phyloP scores from a whole-genome alignment of 495 filamentous ascomycete species.

The Pyronema domesticum region DNA sequence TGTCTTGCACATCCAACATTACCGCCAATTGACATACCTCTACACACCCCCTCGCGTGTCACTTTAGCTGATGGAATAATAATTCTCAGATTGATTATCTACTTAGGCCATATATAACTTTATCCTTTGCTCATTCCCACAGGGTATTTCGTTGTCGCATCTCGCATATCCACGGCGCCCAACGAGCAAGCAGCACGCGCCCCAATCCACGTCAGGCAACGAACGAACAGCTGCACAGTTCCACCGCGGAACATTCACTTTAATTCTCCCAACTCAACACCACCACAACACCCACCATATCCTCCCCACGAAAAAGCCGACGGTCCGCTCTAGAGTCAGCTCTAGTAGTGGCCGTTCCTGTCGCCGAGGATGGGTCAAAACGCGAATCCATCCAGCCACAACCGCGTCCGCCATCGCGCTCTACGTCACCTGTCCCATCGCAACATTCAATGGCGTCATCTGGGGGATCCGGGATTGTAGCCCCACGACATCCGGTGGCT shows the following conservation, averaged over 20 bases:
- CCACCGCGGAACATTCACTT: neutral
- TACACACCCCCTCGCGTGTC: too few relatives aligned
- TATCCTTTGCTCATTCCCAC: too few relatives aligned
- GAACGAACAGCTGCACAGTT: too few relatives aligned
- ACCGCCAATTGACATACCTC: too few relatives aligned
- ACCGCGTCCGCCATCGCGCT: neutral
- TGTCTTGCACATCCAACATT: too few relatives aligned
- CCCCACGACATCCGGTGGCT: constrained; percentile 48
- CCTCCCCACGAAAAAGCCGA: neutral
- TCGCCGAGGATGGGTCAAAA: neutral
- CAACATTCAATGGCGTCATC: neutral
- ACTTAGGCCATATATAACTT: too few relatives aligned
- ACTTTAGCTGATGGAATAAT: too few relatives aligned
- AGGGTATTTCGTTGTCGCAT: too few relatives aligned
- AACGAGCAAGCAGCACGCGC: too few relatives aligned
- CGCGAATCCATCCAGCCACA: neutral
- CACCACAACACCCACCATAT: neutral
- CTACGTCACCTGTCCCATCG: neutral
- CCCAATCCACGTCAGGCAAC: too few relatives aligned
- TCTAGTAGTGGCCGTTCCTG: neutral
- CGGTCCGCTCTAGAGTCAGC: neutral
- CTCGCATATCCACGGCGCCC: too few relatives aligned
- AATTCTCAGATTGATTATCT: too few relatives aligned
- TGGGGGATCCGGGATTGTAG: neutral
- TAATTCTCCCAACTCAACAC: neutral